Percentiles rank a stretch among this genome's conserved stretches.
phyloP scores from a whole-genome alignment of 1,139 yeast species.

The Lipomyces yarrowii region DNA sequence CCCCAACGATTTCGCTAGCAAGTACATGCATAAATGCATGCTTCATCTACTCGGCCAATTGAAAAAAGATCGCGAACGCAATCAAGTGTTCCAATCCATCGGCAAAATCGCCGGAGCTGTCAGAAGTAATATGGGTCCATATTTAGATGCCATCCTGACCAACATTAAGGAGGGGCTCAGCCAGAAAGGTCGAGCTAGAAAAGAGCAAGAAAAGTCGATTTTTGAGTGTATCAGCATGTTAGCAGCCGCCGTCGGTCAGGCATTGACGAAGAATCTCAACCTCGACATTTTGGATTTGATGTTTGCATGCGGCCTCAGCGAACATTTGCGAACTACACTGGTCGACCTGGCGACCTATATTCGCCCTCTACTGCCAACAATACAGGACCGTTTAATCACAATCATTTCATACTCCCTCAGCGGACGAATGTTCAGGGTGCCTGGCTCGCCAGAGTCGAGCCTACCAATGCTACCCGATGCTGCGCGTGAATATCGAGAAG shows the following conservation, averaged over 20 bases:
- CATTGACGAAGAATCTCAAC: slow-evolving; percentile 84
- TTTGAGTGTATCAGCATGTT: slow-evolving; percentile 87
- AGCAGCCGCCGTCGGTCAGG: slow-evolving; percentile 93
- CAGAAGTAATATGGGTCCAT: slow-evolving; percentile 83
- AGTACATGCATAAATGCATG: slow-evolving; percentile 79
- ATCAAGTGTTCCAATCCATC: slow-evolving; percentile 76
- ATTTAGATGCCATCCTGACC: slow-evolving; percentile 81
- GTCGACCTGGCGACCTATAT: slow-evolving; percentile 68
- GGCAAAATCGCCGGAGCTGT: slow-evolving; percentile 87
- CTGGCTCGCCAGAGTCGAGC: slow-evolving; percentile 80
- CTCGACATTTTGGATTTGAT: slow-evolving; percentile 78
- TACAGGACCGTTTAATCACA: slow-evolving; percentile 71
- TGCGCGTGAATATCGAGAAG: slow-evolving; percentile 77
- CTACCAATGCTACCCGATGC: slow-evolving; percentile 61
- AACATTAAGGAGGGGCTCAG: slow-evolving; percentile 81
- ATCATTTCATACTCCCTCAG: slow-evolving; percentile 76
- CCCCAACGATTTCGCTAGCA: slow-evolving; percentile 73
- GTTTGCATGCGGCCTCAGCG: slow-evolving; percentile 80
- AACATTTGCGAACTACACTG: slow-evolving; percentile 74
- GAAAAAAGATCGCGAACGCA: slow-evolving; percentile 74
- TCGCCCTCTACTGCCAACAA: slow-evolving; percentile 75
- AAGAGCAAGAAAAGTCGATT: slow-evolving; percentile 82
- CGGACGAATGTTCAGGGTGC: slow-evolving; percentile 79
- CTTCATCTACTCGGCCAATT: slow-evolving; percentile 77
- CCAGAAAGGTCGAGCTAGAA: slow-evolving; percentile 65